Conservation (phyloP, 2,329 filamentous ascomycete genomes). For the Trichoderma arundinaceum region DNA sequence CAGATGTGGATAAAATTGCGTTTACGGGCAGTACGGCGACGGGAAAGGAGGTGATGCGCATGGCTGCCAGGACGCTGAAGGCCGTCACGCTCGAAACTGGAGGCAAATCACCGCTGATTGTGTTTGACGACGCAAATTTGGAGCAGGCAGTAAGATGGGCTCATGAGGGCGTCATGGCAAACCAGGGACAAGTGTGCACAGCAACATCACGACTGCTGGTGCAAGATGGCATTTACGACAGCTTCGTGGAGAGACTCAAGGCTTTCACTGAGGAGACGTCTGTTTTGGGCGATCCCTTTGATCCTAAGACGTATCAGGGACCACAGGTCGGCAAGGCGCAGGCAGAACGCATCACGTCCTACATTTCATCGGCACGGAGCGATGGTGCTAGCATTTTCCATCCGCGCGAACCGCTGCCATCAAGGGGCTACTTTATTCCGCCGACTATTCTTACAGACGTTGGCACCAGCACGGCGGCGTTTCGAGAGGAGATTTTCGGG, state of each 20-base stretch:
- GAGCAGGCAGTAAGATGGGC: conserved; percentile 65
- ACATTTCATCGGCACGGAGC: conserved; percentile 67
- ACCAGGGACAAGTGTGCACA: conserved; percentile 65
- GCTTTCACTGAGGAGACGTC: conserved; percentile 59
- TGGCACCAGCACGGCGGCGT: conserved; percentile 35
- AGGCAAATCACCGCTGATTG: conserved; percentile 64
- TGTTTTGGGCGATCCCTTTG: conserved; percentile 69
- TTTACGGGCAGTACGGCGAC: conserved; percentile 75
- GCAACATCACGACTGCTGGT: conserved; percentile 65
- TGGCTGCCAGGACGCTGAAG: conserved; percentile 64
- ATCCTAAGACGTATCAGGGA: conserved; percentile 67
- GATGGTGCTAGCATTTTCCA: conserved; percentile 61
- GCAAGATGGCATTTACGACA: conserved; percentile 61
- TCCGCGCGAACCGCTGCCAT: conserved; percentile 31
- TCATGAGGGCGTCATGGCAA: conserved; percentile 54
- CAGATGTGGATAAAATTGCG: conserved; percentile 71
- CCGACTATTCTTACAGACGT: conserved; percentile 42
- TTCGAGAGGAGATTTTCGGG: conserved; percentile 44
- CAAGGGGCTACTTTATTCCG: conserved; percentile 39
- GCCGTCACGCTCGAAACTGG: conserved; percentile 65
- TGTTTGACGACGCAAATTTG: conserved; percentile 66
- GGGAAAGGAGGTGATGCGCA: conserved; percentile 72
- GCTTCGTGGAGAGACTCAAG: conserved; percentile 67
- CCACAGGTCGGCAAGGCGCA: conserved; percentile 70
- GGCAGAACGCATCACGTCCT: conserved; percentile 68